These are phyloP conservation scores for Trichaptum fuscoviolaceum DNA, from an alignment of 768 basidiomycete species.

Conservation along the genomic window DNA sequence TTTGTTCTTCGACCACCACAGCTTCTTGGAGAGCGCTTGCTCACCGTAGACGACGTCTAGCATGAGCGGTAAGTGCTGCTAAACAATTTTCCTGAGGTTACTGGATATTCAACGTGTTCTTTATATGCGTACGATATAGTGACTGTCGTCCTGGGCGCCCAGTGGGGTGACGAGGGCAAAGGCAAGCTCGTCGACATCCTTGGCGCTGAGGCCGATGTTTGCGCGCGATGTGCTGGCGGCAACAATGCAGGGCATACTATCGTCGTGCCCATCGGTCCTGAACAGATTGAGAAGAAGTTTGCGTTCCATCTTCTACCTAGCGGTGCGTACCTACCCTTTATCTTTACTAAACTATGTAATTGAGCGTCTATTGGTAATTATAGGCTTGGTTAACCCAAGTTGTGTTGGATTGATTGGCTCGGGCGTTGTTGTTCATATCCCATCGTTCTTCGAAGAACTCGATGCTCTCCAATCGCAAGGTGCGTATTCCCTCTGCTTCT, in stretches of 20 bases:
- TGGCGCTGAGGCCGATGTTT: conserved; percentile 83
- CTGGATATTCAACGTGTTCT: conserved; percentile 5
- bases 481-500: conserved; percentile 24
- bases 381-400: conserved; percentile 80
- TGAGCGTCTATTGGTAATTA: conserved; percentile 5
- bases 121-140: conserved; percentile 24
- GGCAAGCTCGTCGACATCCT: conserved; percentile 98
- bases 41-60: conserved; percentile 13
- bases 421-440: conserved; percentile 95
- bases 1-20: background rate
- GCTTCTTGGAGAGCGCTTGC: conserved; percentile 6
- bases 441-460: conserved; percentile 91
- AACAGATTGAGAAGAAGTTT: conserved; percentile 74
- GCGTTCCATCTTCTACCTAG: conserved; percentile 95
- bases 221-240: conserved; percentile 94
- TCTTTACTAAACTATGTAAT: background rate
- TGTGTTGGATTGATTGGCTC: conserved; percentile 87
- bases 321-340: conserved; percentile 44
- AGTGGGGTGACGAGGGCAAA: conserved; percentile 94
- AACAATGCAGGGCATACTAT: conserved; percentile 99
- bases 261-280: conserved; percentile 67
- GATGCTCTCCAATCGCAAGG: conserved; percentile 84
- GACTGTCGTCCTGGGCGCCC: conserved; percentile 78
- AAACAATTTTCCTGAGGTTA: conserved; percentile 13
- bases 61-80: conserved; percentile 29